A percentile compares a stretch with the other conserved stretches of the same genome.
phyloP scores from a whole-genome alignment of 306 rosid genomes.

The Amphicarpaea edgeworthii region DNA sequence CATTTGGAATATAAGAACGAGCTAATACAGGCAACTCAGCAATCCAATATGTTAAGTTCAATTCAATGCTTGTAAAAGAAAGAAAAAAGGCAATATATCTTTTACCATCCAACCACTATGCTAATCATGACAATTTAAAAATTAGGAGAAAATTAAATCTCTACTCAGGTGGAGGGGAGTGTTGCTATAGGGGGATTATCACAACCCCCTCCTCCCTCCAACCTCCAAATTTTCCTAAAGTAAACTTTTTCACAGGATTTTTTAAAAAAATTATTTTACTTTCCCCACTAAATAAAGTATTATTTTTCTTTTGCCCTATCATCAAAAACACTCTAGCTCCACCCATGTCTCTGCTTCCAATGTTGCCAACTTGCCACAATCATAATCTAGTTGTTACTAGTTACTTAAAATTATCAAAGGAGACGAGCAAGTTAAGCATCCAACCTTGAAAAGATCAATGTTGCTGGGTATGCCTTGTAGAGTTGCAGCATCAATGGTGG shows the following conservation, averaged over 20 bases:
- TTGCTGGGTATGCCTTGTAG: constrained; percentile 95
- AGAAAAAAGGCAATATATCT: not conserved
- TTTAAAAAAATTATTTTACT: too few species aligned
- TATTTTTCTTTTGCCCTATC: too few species aligned
- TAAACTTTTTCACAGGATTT: too few species aligned
- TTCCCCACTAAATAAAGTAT: too few species aligned
- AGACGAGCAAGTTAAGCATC: constrained; percentile 41
- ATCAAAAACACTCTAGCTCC: too few species aligned
- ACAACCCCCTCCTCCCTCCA: not conserved
- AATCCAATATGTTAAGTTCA: constrained; percentile 1
- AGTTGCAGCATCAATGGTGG: constrained; percentile 95
- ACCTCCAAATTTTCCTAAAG: too few species aligned
- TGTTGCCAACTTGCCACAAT: not conserved
- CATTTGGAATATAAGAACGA: constrained; percentile 7
- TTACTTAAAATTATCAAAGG: constrained; percentile 32
- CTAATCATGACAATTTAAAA: not conserved
- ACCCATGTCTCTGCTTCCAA: too few species aligned
- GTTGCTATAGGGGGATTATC: not conserved
- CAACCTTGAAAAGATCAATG: constrained; percentile 96
- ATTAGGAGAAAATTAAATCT: not conserved
- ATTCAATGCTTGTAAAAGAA: constrained; percentile 4
- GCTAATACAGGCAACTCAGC: constrained; percentile 3
- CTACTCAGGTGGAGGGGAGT: not conserved
- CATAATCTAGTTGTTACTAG: constrained; percentile 19
- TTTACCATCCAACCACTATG: constrained; percentile 1